Conservation (phyloP, 2,329 filamentous ascomycete genomes). For the Hypoxylon sp. region DNA sequence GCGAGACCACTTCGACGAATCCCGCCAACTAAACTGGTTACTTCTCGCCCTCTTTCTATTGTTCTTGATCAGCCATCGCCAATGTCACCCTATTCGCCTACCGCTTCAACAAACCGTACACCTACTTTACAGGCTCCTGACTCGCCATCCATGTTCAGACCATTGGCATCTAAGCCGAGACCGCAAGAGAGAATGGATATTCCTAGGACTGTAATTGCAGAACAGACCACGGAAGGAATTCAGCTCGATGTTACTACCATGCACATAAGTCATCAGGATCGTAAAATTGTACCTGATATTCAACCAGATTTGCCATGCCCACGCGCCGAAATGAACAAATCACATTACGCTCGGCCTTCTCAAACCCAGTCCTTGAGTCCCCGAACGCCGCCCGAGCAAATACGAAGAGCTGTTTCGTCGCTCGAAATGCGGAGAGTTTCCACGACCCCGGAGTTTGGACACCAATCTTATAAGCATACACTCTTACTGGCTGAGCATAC, state of each 20-base stretch:
- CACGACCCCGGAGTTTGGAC: conserved; percentile 15
- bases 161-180: conserved; percentile 13
- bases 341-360: conserved; percentile 6
- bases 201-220: conserved; percentile 11
- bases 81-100: conserved; percentile 39
- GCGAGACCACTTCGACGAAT: conserved; percentile 46
- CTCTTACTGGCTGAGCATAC: conserved; percentile 29
- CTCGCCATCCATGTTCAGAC: conserved; percentile 18
- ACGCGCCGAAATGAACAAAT: conserved; percentile 10
- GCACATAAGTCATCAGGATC: too few species aligned
- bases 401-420: conserved; percentile 38
- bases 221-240: conserved; percentile 7
- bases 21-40: conserved; percentile 57
- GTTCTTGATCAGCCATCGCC: conserved; percentile 64
- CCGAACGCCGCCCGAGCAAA: conserved; percentile 16
- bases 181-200: conserved; percentile 12
- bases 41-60: conserved; percentile 62
- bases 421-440: conserved; percentile 33
- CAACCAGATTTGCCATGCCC: conserved; percentile 3
- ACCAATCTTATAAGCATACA: conserved; percentile 29
- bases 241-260: too few species aligned
- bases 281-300: conserved; percentile 10
- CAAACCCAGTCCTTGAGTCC: background rate
- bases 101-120: conserved; percentile 4
- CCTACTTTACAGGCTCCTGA: conserved; percentile 18